phyloP scores from a whole-genome alignment of 306 rosid species.

The Dicorynia guianensis region DNA sequence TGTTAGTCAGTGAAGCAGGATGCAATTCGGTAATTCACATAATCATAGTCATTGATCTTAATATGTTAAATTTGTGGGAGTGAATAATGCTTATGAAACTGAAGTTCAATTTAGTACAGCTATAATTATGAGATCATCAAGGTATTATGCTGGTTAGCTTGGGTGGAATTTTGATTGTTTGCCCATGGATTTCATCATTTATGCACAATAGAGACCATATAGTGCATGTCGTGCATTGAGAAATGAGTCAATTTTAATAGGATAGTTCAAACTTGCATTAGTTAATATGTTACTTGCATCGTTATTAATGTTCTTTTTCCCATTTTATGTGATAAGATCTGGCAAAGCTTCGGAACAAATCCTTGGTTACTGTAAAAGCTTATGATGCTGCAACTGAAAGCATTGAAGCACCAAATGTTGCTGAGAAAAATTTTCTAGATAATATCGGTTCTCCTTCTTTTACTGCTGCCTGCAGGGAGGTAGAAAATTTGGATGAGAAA shows the following conservation, averaged over 20 bases:
- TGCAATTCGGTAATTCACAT: neutral
- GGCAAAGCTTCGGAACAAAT: slow-evolving; percentile 63
- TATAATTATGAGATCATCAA: neutral
- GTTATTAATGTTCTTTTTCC: slow-evolving; percentile 28
- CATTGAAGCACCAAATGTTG: slow-evolving; percentile 62
- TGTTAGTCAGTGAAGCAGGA: slow-evolving; percentile 43
- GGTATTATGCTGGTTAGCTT: slow-evolving; percentile 15
- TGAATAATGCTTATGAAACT: neutral
- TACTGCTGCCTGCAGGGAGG: slow-evolving; percentile 70
- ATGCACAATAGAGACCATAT: slow-evolving; percentile 17
- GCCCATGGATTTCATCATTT: neutral
- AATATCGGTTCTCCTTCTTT: slow-evolving; percentile 60
- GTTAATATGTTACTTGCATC: slow-evolving; percentile 9
- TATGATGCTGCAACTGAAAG: slow-evolving; percentile 69
- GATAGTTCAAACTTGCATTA: slow-evolving; percentile 17
- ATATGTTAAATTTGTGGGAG: neutral
- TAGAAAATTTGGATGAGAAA: slow-evolving; percentile 64
- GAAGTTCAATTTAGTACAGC: neutral
- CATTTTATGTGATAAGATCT: slow-evolving; percentile 56
- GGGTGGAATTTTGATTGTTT: slow-evolving; percentile 21
- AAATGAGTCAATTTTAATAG: slow-evolving; percentile 21
- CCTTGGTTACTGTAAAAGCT: slow-evolving; percentile 72
- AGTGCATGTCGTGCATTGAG: slow-evolving; percentile 27
- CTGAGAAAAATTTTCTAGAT: slow-evolving; percentile 70
- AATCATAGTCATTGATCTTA: slow-evolving; percentile 13